Evolutionary conservation across 2,329 filamentous ascomycete genomes (phyloP), one percentile per base, ranked within the genome.

Genomic region (Claviceps sp.): DNA sequence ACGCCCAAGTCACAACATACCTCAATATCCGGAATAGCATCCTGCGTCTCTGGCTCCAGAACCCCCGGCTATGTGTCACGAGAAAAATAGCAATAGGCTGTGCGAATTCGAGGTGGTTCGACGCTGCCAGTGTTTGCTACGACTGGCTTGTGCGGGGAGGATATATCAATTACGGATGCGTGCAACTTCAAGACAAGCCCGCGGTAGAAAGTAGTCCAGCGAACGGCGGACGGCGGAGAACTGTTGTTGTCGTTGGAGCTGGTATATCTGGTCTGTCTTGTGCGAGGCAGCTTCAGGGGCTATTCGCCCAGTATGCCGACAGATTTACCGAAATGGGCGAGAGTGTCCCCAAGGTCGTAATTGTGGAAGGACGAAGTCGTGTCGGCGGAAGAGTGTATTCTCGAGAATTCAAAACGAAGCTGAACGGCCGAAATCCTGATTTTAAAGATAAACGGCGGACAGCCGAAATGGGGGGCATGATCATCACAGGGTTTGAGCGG

Each of bases 391-490:
- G 93, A 58, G 88, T 98, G 20, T 97, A 96, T 68, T 98, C 93
- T 50, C 88, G 78, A 50, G 70, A 77, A 24, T 76, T 84, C 56
- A 72, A 72, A 75, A 81, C 71, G 70, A 85, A 72, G 66, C 78
- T 37, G 65, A 67, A 72, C 52, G 63, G 72, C 62, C 67, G 70
- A 57, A 59, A 81, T 63, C 69, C 74, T 63, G 73, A 58, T 63
- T 68, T 79, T 76, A 65, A 78, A 69, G 76, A 73, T 8, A 77
- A 74, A 55, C 73, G 81, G 49, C 85, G 85, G 62, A 97, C 90
- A 20, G 93, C 88, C 37, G 93, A 98, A 66, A 94, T 96, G 83
- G 93, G 93, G 30, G 93, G 91, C 52, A 95, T 98, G 76, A 97
- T 98, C 55, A 89, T 98, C 55, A 96, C 94, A 37, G 93, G 93